Evolutionary conservation across 192 early-diverging fungal genomes (phyloP).

Genomic region (Rhizophagus sp.): DNA sequence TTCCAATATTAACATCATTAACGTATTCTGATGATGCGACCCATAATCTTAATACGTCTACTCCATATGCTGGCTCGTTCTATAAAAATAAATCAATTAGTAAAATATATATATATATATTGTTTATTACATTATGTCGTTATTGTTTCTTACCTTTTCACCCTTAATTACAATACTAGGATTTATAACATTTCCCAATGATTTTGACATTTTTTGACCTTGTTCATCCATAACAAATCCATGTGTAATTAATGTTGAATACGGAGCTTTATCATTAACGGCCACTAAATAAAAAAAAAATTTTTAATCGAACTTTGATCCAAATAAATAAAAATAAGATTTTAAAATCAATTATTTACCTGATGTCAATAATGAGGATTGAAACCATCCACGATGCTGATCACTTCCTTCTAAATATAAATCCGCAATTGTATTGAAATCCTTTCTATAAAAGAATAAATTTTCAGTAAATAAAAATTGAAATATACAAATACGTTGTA

Average conservation of each 20-base stretch:
- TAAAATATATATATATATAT: no score
- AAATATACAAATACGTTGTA: neutral
- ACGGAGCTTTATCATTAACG: constrained; percentile 66
- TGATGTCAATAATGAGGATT: constrained; percentile 76
- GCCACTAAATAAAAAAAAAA: constrained; percentile 46
- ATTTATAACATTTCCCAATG: constrained; percentile 86
- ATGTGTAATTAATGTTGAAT: constrained; percentile 71
- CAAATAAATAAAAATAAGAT: neutral
- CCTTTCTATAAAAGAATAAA: constrained; percentile 11
- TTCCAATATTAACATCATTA: constrained; percentile 71
- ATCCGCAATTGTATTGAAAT: constrained; percentile 56
- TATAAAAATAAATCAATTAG: constrained; percentile 66
- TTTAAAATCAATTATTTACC: constrained; percentile 30
- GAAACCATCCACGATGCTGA: constrained; percentile 87
- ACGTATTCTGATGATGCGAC: constrained; percentile 77
- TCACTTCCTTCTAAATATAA: constrained; percentile 79
- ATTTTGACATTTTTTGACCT: constrained; percentile 89
- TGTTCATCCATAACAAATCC: constrained; percentile 77
- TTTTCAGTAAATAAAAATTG: neutral
- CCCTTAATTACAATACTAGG: constrained; percentile 83
- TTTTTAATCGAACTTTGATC: neutral
- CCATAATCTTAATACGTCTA: constrained; percentile 73
- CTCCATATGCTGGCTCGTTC: constrained; percentile 75
- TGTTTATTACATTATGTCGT: no score
- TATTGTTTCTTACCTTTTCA: constrained; percentile 54